A percentile compares a stretch with the other conserved stretches of the same genome.
Evolutionary conservation across 495 filamentous ascomycete genomes (phyloP).

Genomic region (Trichoderma asperelloides): DNA sequence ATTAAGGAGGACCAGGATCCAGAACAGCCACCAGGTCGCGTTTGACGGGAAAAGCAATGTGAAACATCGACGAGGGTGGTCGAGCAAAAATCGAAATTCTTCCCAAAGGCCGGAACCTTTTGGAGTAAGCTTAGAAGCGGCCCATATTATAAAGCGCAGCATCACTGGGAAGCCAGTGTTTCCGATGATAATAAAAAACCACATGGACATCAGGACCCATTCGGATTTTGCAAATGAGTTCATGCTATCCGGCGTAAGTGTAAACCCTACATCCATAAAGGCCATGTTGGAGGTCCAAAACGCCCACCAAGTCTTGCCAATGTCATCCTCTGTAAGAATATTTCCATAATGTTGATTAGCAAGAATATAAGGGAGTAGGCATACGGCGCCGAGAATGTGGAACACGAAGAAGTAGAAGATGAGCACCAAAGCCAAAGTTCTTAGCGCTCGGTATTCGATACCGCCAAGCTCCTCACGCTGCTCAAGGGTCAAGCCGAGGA

Average conservation of each 20-base stretch:
- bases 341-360: slow-evolving; percentile 45
- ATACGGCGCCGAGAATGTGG: slow-evolving; percentile 59
- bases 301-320: slow-evolving; percentile 73
- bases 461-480: slow-evolving; percentile 83
- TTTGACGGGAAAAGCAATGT: slow-evolving; percentile 75
- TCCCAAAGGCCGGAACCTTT: slow-evolving; percentile 59
- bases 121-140: slow-evolving; percentile 46
- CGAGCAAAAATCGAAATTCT: slow-evolving; percentile 74
- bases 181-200: slow-evolving; percentile 75
- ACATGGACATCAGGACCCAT: slow-evolving; percentile 60
- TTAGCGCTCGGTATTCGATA: slow-evolving; percentile 81
- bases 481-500: slow-evolving; percentile 69
- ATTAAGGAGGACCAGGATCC: slow-evolving; percentile 67
- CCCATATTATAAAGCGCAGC: slow-evolving; percentile 78
- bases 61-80: slow-evolving; percentile 86
- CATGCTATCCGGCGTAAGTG: slow-evolving; percentile 82
- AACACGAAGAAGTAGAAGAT: slow-evolving; percentile 65
- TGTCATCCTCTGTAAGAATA: slow-evolving; percentile 48
- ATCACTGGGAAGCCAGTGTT: slow-evolving; percentile 89
- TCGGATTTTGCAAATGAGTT: slow-evolving; percentile 63
- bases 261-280: slow-evolving; percentile 79
- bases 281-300: slow-evolving; percentile 71
- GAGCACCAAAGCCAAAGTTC: slow-evolving; percentile 66
- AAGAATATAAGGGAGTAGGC: slow-evolving; percentile 68
- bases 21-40: slow-evolving; percentile 87